Evolutionary conservation across 2,329 filamentous ascomycete species (phyloP), one percentile per base, ranked within the genome.

Genomic region (Phaeosphaeriaceae sp.): DNA sequence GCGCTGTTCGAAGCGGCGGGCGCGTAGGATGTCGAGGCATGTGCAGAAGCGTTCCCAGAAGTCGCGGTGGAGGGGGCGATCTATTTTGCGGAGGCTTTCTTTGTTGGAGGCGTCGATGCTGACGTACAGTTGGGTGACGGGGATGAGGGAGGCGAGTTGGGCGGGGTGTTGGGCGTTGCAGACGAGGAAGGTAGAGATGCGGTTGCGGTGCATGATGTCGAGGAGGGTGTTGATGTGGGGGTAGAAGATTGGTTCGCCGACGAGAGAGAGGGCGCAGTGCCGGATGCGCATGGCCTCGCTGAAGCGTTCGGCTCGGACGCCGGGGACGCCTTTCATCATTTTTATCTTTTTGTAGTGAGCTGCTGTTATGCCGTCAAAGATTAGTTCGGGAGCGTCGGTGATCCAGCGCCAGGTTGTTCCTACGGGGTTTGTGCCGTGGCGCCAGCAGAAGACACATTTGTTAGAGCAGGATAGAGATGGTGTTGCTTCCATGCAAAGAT

Each of bases 371-470:
- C 93, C 93, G 30, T 88, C 78, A 68, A 97, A 96, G 62, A 97
- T 96, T 63, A 92, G 74, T 18, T 96, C 88, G 0, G 93, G 92
- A 0, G 90, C 87, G 68, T 97, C 94, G 23, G 97, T 90, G 42
- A 92, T 85, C 93, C 93, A 99, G 52, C 93, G 87, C 93, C 94
- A 97, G 4, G 89, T 96, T 2, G 94, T 97, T 39, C 92, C 92
- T 0, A 97, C 94, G 0, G 93, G 93, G 71, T 97, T 99, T 0
- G 94, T 97, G 44, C 93, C 94, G 70, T 97, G 94, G 6, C 94
- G 87, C 94, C 93, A 99, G 81, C 93, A 99, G 74, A 97, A 99
- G 59, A 99, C 91, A 73, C 94, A 97, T 74, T 99, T 97, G 79
- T 97, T 97, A 55, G 89, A 94, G 80, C 93, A 99, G 8, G 91